A percentile compares a stretch with the other conserved stretches of the same genome.
Conservation (phyloP, 148 eudicot genomes). For the Heliosperma pusillum region DNA sequence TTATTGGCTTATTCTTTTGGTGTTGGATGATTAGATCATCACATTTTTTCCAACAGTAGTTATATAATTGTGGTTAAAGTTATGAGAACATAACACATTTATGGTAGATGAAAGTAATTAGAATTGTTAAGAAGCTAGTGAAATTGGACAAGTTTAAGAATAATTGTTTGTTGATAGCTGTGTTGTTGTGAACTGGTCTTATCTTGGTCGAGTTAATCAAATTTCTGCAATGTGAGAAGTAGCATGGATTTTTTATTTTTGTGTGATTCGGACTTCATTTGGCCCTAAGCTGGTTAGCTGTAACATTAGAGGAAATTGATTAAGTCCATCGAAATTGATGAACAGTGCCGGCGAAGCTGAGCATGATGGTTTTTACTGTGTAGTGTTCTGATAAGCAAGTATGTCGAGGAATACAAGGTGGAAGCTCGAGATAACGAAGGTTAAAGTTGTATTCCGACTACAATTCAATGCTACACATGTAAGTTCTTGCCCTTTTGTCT, state of each 20-base stretch:
- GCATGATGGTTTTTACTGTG: constrained; percentile 27
- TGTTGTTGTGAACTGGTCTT: background rate
- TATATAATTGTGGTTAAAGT: background rate
- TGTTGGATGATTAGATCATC: background rate
- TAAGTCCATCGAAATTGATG: background rate
- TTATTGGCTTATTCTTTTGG: background rate
- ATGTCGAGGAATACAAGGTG: constrained; percentile 94
- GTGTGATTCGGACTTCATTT: background rate
- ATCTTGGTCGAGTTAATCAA: too few species aligned
- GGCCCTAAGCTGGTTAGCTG: background rate
- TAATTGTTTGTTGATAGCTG: background rate
- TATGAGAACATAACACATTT: background rate
- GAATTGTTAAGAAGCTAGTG: constrained; percentile 4
- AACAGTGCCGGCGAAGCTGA: constrained; percentile 8
- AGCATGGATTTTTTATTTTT: background rate
- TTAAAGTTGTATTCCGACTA: constrained; percentile 94
- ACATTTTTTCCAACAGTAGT: background rate
- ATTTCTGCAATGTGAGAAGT: background rate
- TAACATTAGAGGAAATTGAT: constrained; percentile 12
- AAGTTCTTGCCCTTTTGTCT: constrained; percentile 29
- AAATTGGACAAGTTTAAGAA: background rate
- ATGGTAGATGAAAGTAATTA: background rate
- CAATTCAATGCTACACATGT: constrained; percentile 98
- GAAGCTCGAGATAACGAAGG: constrained; percentile 94
- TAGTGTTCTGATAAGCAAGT: constrained; percentile 29